Base-by-base conservation (phyloP, 1,284 basidiomycete species). In the Leccinum laetum region DNA sequence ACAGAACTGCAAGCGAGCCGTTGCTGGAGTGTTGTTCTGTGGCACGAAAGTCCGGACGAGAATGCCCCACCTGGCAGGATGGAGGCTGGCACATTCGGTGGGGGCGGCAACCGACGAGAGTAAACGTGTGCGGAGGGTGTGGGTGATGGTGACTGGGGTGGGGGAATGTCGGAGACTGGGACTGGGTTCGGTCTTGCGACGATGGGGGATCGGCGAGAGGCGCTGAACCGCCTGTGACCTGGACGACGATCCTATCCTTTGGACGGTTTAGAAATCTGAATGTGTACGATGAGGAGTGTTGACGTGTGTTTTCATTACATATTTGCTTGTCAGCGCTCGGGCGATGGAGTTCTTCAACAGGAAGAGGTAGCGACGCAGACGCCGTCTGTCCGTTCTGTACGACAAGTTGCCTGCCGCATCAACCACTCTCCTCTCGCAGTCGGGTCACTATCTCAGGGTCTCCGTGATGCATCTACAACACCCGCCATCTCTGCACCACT, bases 401-500 rank as follows among this genome's bases (percentile, higher is more conserved):
- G 89, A 92, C 79, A 85, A 82, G 73, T 81, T 91, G 13, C 81
- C 87, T n/a, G 77, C 86, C 21, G 32, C 32, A 32, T 64, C 56
- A 78, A 82, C 61, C 84, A 83, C 62, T 85, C 88, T 60, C 90
- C 91, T 49, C 72, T 87, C 49, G 80, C 87, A 52, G 86, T 86
- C 58, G 79, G 78, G 29, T 84, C 86, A 3, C 77, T 84, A 60
- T 86, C 83, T 35, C 86, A 88, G 72, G 86, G 83, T 41, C 74
- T 87, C 55, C 81, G 85, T 72, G 82, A 82, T 39, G 71, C 61
- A 49, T 68, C 69, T 2, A 64, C 59, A 56, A 76, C 75, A 18
- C 69, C 74, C 24, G 71, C 63, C 58, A 93, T 93, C 67, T 92
- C 90, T 52, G 91, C 91, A 5, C 91, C 91, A 5, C 88, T 89